Evolutionary conservation across 257 asterid species (phyloP), one percentile per base, ranked within the genome.

Genomic region (Salvia miltiorrhiza): DNA sequence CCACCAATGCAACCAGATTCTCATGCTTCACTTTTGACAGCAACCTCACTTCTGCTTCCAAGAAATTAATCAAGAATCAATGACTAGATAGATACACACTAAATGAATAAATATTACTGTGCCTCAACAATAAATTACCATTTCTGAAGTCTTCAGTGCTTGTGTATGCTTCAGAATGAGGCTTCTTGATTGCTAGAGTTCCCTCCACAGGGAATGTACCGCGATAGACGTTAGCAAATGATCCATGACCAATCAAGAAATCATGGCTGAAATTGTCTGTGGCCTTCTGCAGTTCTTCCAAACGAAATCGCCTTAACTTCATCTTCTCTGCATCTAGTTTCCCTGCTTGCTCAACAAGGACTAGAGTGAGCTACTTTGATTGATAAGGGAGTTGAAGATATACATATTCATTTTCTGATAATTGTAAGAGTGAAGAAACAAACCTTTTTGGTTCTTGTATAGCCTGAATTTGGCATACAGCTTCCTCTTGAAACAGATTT

Each of bases 121-220:
- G 30, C 4, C 30, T 4, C 30, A 26, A 1, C 4, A 26, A 26
- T 26, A 1, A 26, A 26, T 7, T 79, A 75, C 95, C 97, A 74
- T 90, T 90, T 84, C 82, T 80, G 63, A 90, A 90, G 41, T 90
- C 97, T 63, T 88, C 88, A 37, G 59, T 58, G 78, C 76, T 84
- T 43, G 87, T 83, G 69, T 85, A 81, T 30, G 88, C 66, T 43
- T 77, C 81, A 41, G 86, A 71, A 75, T 78, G 89, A 50, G 85
- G 84, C 73, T 80, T 86, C 82, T 90, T 90, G 74, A 88, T 83
- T 37, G 90, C 93, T 40, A 90, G 69, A 20, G 70, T 76, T 52
- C 81, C 89, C 59, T 77, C 80, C 6, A 4, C 61, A 6, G 70
- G 83, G 60, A 90, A 86, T 3, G 79, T 70, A 24, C 93, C 97